These are phyloP conservation scores for Fusarium duplospermum DNA, from an alignment of 2,329 filamentous ascomycete species.

Conservation along the genomic window DNA sequence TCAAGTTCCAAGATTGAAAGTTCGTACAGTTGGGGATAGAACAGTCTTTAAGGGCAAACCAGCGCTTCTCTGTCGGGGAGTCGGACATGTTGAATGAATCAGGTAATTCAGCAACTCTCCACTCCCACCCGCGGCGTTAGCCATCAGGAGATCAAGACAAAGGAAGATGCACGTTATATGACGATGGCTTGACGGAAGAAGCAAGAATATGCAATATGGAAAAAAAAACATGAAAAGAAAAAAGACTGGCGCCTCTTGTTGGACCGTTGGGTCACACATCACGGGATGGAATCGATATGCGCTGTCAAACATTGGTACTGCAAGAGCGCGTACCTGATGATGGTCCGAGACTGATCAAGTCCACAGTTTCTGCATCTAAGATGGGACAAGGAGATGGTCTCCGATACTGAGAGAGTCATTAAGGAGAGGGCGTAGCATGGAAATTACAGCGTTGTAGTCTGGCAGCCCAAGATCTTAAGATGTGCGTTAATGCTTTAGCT, in stretches of 20 bases:
- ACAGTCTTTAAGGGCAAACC: neutral
- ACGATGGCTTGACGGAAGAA: neutral
- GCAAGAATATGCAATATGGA: neutral
- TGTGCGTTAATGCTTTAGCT: neutral
- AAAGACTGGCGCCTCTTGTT: slow-evolving; percentile 4
- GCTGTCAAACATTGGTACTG: slow-evolving; percentile 25
- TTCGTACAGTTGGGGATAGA: neutral
- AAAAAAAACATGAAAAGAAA: neutral
- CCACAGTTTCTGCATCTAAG: neutral
- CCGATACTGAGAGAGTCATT: neutral
- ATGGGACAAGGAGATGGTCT: neutral
- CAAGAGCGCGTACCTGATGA: slow-evolving; percentile 12
- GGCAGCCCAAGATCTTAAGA: neutral
- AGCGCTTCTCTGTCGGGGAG: neutral
- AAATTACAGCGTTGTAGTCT: slow-evolving; percentile 5
- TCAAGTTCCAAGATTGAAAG: neutral
- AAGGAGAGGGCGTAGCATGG: neutral
- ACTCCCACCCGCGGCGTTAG: neutral
- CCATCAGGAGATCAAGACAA: neutral
- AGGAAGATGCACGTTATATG: neutral
- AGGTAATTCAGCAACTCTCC: neutral
- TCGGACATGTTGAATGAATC: neutral
- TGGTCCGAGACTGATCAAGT: slow-evolving; percentile 13
- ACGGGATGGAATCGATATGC: slow-evolving; percentile 26
- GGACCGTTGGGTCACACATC: slow-evolving; percentile 7